Evolutionary conservation across 1,284 basidiomycete species (phyloP), one percentile per base, ranked within the genome.

Genomic region (Agaricales sp.): DNA sequence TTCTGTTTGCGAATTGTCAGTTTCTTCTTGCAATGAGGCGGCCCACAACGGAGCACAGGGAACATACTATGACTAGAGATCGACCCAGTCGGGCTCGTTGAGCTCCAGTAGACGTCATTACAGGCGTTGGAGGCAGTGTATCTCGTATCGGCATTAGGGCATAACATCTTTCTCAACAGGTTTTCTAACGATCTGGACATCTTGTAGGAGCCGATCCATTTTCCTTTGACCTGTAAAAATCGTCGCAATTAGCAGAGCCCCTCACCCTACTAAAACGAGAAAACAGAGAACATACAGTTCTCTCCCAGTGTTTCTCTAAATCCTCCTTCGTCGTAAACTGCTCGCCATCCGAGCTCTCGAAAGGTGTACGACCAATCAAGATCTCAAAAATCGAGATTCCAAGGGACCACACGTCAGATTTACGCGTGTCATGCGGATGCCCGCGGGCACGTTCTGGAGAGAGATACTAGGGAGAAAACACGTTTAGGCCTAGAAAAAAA

Each of bases 361-460:
- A 97, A 1, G 93, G 92, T 2, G 93, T 96, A 13, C 93, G 75
- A 0, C 92, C 92, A 23, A 85, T 70, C 20, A 96, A 75, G 52
- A 96, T 87, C 63, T 97, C 93, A 62, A 93, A 97, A 63, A 95
- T 87, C 0, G 92, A 91, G 25, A 96, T 74, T 4, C 92, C 92
- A 1, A 96, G 78, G 2, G 92, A 87, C 90, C 92, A 97, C 35
- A 96, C 75, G 58, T 97, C 93, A 0, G 87, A 86, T 62, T 91
- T 87, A 49, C 93, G 82, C 45, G 93, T 95, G 59, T 97, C 93
- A 57, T 97, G 93, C 2, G 79, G 78, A 45, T 85, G 71, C 2
- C 91, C 91, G 41, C 81, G 77, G 1, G 92, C 91, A 4, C 93
- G 80, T 61, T 92, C 87, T 0, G 92, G 92, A 11, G 88, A 86